A percentile compares a stretch with the other conserved stretches of the same genome.
phyloP scores from a whole-genome alignment of 2,329 filamentous ascomycete species.

The Myriosclerotinia curreyana region DNA sequence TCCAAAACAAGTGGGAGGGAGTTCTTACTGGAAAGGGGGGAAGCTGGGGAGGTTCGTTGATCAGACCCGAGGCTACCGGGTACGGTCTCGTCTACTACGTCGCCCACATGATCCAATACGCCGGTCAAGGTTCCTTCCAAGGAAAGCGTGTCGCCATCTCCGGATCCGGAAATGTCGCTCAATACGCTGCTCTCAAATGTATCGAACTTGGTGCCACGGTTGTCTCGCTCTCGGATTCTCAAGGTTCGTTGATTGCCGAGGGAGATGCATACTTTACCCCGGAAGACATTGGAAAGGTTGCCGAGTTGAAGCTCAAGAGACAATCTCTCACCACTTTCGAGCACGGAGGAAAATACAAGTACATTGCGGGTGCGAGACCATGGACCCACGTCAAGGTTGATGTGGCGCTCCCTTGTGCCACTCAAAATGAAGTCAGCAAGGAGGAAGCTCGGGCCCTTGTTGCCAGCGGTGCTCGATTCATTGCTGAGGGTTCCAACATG shows the following conservation, averaged over 20 bases:
- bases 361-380: slow-evolving; percentile 81
- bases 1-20: slow-evolving; percentile 90
- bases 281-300: slow-evolving; percentile 76
- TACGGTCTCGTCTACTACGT: slow-evolving; percentile 97
- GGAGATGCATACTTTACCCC: slow-evolving; percentile 70
- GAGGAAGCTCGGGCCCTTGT: slow-evolving; percentile 86
- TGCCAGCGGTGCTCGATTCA: slow-evolving; percentile 71
- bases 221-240: slow-evolving; percentile 89
- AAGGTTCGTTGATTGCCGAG: slow-evolving; percentile 75
- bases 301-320: slow-evolving; percentile 80
- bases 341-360: slow-evolving; percentile 69
- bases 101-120: slow-evolving; percentile 90
- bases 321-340: slow-evolving; percentile 74
- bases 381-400: slow-evolving; percentile 92
- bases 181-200: slow-evolving; percentile 93
- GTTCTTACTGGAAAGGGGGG: slow-evolving; percentile 94
- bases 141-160: slow-evolving; percentile 96
- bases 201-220: slow-evolving; percentile 94
- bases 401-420: slow-evolving; percentile 86
- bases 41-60: slow-evolving; percentile 88
- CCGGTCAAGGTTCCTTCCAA: slow-evolving; percentile 77
- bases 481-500: slow-evolving; percentile 99
- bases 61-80: slow-evolving; percentile 94
- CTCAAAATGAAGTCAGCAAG: slow-evolving; percentile 94
- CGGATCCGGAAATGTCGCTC: slow-evolving; percentile 95